Percentiles rank a stretch among this genome's conserved stretches.
These are phyloP conservation scores for Anacardium occidentale DNA, from an alignment of 345 rosid species.

Conservation along the genomic window DNA sequence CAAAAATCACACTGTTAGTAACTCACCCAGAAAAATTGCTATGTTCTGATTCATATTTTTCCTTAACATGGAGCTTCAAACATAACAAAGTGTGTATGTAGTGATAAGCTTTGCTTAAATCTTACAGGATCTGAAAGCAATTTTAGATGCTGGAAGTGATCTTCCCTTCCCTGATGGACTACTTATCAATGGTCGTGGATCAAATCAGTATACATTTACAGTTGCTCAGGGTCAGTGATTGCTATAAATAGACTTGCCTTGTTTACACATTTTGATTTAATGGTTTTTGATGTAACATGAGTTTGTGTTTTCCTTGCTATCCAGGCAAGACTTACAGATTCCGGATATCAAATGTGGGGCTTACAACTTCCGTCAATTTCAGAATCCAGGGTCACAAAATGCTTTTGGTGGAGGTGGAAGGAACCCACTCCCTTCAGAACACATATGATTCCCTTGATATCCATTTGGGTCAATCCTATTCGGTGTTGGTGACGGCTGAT, in stretches of 20 bases:
- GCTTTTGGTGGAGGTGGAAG: conserved; percentile 76
- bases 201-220: conserved; percentile 47
- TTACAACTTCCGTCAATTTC: conserved; percentile 62
- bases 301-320: conserved; percentile 7
- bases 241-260: neutral
- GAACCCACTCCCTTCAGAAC: conserved; percentile 72
- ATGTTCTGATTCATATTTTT: neutral
- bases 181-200: conserved; percentile 60
- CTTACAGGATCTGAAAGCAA: conserved; percentile 55
- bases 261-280: neutral
- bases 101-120: conserved; percentile 11
- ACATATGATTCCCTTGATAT: conserved; percentile 61
- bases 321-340: conserved; percentile 73
- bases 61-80: neutral
- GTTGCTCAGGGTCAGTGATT: conserved; percentile 57
- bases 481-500: conserved; percentile 70
- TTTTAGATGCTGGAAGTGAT: conserved; percentile 47
- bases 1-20: conserved; percentile 57
- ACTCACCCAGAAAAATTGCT: neutral
- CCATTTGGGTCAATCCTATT: conserved; percentile 72
- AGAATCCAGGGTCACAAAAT: conserved; percentile 81
- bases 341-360: conserved; percentile 76
- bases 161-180: conserved; percentile 69
- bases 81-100: neutral
- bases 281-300: neutral